Base-by-base conservation (phyloP, 306 rosid genomes). In the Coriaria nepalensis region DNA sequence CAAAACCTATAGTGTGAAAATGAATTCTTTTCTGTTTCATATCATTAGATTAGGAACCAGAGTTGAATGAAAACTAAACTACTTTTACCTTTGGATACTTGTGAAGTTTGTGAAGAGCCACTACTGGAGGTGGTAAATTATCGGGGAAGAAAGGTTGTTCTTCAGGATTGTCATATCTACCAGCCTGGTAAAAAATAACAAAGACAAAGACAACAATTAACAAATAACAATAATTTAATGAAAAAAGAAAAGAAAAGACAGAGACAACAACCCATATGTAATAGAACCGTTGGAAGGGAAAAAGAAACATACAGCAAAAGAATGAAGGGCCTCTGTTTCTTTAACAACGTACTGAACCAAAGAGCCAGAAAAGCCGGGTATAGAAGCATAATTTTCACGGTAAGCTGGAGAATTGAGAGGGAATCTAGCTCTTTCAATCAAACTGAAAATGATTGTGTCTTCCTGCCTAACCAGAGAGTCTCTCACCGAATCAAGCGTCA, bases 111-210 rank as follows among this genome's bases (percentile, higher is more conserved):
- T 68, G 59, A 69, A 61, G 55, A 15, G 81, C 78, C 70, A 72
- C 79, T 63, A 67, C 2, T n/a, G 94, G 70, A 60, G 57, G 46
- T 5, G 72, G 68, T 45, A 85, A 55, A 50, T 59, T 39, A 40
- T 72, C 73, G 2, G 88, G 94, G 60, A 71, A 92, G 63, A 82
- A 92, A 0, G 98, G 77, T 37, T 71, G 69, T 63, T 82, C 94
- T 79, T 85, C 96, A 6, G 87, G 96, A 66, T 61, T 79, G 45
- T 68, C 59, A 62, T 71, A 92, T 60, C 83, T 73, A 56, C 96
- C 98, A 15, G 80, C 86, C 98, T 92, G 82, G 12, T 12, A n/a
- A 6, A 6, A 8, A 47, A 29, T 29, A 45, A 10, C 9, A 34
- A 37, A 38, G 47, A n/a, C 6, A 5, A 14, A 14, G 43, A 9